Percentiles rank a stretch among this genome's conserved stretches.
Evolutionary conservation across 257 asterid genomes (phyloP).

Genomic region (Lycium ferocissimum): DNA sequence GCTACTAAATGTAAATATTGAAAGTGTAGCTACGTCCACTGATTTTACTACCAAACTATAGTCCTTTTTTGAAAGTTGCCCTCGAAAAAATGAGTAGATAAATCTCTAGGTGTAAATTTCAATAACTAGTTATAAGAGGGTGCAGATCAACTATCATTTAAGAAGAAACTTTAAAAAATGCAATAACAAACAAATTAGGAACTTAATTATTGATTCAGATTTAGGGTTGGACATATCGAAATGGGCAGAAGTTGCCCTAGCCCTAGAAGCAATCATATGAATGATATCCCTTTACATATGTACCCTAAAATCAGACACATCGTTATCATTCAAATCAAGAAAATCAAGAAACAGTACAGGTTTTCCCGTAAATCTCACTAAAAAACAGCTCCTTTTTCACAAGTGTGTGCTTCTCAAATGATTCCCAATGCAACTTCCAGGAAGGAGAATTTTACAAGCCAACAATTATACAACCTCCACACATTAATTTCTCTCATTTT

Average conservation of each 20-base stretch:
- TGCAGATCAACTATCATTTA: background rate
- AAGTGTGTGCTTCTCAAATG: conserved; percentile 19
- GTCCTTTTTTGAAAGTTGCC: too few species aligned
- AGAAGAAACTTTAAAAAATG: too few species aligned
- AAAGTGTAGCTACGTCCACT: too few species aligned
- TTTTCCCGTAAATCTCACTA: conserved; percentile 6
- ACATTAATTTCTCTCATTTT: background rate
- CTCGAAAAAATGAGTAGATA: background rate
- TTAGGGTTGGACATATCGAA: background rate
- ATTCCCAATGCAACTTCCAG: conserved; percentile 37
- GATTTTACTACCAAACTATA: too few species aligned
- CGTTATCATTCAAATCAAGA: background rate
- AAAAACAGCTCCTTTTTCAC: background rate
- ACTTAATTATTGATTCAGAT: background rate
- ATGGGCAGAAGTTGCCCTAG: background rate
- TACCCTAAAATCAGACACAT: background rate
- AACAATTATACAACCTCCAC: conserved; percentile 24
- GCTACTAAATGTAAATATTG: too few species aligned
- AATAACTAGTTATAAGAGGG: background rate
- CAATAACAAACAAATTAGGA: background rate
- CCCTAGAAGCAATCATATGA: too few species aligned
- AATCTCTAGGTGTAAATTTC: background rate
- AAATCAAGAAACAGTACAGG: background rate
- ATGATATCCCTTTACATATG: too few species aligned
- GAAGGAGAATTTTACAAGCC: conserved; percentile 32